These are phyloP conservation scores for Neurospora sp. DNA, from an alignment of 495 filamentous ascomycete genomes.

Conservation along the genomic window DNA sequence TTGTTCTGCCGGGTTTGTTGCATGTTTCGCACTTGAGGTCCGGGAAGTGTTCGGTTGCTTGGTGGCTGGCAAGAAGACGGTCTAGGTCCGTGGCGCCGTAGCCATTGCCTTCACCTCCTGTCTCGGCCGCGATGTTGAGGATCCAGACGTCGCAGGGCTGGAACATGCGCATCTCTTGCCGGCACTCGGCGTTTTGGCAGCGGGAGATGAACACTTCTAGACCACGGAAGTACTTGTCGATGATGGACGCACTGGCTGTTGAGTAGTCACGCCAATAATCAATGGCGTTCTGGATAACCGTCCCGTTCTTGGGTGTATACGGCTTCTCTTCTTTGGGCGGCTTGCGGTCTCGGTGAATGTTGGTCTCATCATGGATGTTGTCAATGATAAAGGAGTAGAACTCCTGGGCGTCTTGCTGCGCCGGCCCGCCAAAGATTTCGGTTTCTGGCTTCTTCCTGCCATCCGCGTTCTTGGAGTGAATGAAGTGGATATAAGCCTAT, in stretches of 20 bases:
- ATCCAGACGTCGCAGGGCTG: conserved; percentile 14
- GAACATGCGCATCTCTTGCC: conserved; percentile 12
- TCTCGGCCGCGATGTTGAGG: conserved; percentile 8
- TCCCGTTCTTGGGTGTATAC: conserved; percentile 12
- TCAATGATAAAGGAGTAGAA: conserved; percentile 30
- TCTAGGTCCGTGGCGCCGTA: conserved; percentile 10
- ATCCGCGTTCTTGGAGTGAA: conserved; percentile 15
- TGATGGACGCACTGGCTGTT: conserved; percentile 14
- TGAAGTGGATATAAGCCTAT: conserved; percentile 29
- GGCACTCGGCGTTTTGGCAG: conserved; percentile 18
- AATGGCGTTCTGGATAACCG: conserved; percentile 13
- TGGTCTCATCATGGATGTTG: conserved; percentile 33
- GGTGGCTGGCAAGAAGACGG: conserved; percentile 10
- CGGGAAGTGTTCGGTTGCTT: conserved; percentile 6
- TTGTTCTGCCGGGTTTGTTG: conserved; percentile 19
- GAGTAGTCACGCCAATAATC: conserved; percentile 21
- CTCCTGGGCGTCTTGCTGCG: conserved; percentile 37
- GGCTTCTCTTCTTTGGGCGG: conserved; percentile 7
- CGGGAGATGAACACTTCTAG: conserved; percentile 18
- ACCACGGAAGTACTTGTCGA: conserved; percentile 30
- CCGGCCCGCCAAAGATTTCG: conserved; percentile 23
- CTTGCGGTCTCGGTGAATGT: conserved; percentile 17
- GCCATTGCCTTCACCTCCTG: background rate
- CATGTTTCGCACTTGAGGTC: conserved; percentile 20
- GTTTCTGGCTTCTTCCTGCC: background rate